Evolutionary conservation across 1,139 yeast genomes (phyloP), one percentile per base, ranked within the genome.

Genomic region (Sugiyamaella japonica): DNA sequence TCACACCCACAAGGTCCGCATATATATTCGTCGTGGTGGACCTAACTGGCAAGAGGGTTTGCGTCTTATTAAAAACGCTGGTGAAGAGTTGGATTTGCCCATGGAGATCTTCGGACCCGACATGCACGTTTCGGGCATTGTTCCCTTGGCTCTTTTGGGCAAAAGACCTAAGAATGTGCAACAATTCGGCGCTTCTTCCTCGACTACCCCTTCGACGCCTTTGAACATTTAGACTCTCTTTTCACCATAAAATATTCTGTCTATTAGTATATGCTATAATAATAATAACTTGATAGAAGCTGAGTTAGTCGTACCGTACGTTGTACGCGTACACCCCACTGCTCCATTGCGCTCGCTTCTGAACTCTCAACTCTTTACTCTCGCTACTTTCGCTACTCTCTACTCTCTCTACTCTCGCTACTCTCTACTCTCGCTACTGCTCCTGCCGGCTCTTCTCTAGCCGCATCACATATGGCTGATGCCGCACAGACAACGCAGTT

Each of bases 41-140:
- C 79, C 79, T 56, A 75, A 75, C 71, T 75, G 78, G 78, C 77
- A 73, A 63, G 78, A 75, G 62, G 79, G 79, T 58, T 69, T 75
- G 56, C 71, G 78, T 42, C 71, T 75, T 52, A 70, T 75, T 66
- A 73, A 71, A 68, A 69, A 70, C 52, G 76, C 77, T 45, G 78
- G 78, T 47, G 76, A 76, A 63, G 78, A 75, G 61, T 70, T 76
- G 38, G 74, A 71, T 47, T 64, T 75, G 58, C 77, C 77, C 44
- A 74, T 75, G 79, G 78, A 75, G 66, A 74, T 76, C 57, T 75
- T 71, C 60, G 79, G 79, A 13, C 79, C 79, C n/a, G 79, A 76
- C 59, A 76, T 75, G 78, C 79, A 75, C 61, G 79, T 75, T 32
- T 70, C 76, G 43, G 79, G 79, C 37, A 76, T 76, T 57, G 78